Evolutionary conservation across 1,139 yeast species (phyloP).

Genomic region (Zygosaccharomyces pseudobailii): DNA sequence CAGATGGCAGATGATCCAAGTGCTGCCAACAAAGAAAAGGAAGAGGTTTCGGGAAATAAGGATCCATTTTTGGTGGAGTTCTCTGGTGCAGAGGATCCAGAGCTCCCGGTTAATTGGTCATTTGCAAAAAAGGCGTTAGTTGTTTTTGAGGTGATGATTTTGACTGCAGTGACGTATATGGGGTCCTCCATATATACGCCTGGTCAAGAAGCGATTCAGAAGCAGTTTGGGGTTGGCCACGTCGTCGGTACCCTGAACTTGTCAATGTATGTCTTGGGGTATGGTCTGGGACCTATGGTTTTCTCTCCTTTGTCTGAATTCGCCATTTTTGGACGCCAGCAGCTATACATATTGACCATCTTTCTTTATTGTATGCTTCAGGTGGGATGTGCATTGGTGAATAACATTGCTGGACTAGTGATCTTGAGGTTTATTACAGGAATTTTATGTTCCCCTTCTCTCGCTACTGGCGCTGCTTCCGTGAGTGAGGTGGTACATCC

Average conservation of each 20-base stretch:
- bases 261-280: constrained; percentile 52
- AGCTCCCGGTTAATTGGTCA: constrained; percentile 55
- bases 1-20: not conserved
- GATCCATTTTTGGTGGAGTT: constrained; percentile 28
- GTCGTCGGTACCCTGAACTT: constrained; percentile 46
- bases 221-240: constrained; percentile 41
- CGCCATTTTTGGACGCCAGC: constrained; percentile 47
- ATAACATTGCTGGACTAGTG: constrained; percentile 46
- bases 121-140: constrained; percentile 37
- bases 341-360: constrained; percentile 47
- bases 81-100: constrained; percentile 44
- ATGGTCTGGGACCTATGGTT: constrained; percentile 51
- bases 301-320: constrained; percentile 49
- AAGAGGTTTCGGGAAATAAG: not conserved
- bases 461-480: constrained; percentile 54
- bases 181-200: constrained; percentile 59
- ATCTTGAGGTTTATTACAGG: constrained; percentile 50
- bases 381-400: constrained; percentile 52
- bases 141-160: constrained; percentile 38
- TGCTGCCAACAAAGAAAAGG: not conserved
- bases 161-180: constrained; percentile 51
- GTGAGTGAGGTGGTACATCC: constrained; percentile 42
- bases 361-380: constrained; percentile 52
- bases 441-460: constrained; percentile 48
- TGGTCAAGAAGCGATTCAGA: constrained; percentile 41